phyloP scores from a whole-genome alignment of 371 early-diverging fungal genomes.

The Lichtheimia ornata region DNA sequence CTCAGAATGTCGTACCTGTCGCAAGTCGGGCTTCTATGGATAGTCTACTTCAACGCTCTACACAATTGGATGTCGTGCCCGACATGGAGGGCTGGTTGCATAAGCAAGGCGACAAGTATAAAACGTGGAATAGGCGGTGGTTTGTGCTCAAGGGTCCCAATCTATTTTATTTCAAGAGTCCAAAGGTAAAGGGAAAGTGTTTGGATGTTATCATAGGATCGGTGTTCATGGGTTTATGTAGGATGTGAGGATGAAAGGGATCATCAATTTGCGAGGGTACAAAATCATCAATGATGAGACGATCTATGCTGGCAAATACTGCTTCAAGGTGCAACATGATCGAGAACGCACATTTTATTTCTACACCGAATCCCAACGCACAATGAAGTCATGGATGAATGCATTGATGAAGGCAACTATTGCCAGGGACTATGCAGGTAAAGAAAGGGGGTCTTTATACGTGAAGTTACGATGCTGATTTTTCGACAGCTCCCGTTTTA shows the following conservation, averaged over 20 bases:
- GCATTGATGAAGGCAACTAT: constrained; percentile 77
- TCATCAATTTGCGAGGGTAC: constrained; percentile 51
- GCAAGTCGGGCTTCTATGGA: constrained; percentile 30
- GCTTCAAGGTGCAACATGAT: constrained; percentile 59
- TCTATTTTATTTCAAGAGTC: constrained; percentile 63
- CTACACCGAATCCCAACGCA: constrained; percentile 58
- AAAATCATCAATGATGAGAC: constrained; percentile 53
- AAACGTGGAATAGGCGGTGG: constrained; percentile 69
- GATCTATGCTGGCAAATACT: constrained; percentile 60
- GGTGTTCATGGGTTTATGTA: constrained; percentile 12
- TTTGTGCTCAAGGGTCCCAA: constrained; percentile 63
- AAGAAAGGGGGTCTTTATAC: background rate
- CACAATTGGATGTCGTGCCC: constrained; percentile 21
- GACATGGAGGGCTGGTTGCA: constrained; percentile 65
- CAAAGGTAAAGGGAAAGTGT: constrained; percentile 35
- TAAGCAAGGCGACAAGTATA: constrained; percentile 65
- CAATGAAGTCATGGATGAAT: constrained; percentile 66
- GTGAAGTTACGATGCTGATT: background rate
- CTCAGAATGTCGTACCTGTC: constrained; percentile 23
- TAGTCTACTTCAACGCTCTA: constrained; percentile 17
- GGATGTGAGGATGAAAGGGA: constrained; percentile 50
- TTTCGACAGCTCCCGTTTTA: constrained; percentile 58
- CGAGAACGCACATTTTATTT: constrained; percentile 65
- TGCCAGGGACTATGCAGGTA: constrained; percentile 55
- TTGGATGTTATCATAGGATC: background rate